Conservation (phyloP, 148 eudicot species). For the Rhododendron molle region DNA sequence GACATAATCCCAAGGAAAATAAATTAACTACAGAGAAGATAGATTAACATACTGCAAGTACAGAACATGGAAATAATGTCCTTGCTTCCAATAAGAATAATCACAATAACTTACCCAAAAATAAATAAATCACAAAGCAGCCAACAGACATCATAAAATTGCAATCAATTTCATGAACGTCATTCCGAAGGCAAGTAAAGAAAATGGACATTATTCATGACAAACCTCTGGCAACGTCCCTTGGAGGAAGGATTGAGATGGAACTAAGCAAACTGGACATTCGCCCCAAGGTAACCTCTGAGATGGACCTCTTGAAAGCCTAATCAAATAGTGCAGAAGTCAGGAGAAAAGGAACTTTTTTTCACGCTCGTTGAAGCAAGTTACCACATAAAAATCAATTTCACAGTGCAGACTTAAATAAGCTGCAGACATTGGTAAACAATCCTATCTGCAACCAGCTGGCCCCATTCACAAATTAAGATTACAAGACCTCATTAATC, state of each 20-base stretch:
- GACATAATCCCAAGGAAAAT: background rate
- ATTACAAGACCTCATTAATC: background rate
- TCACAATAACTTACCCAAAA: background rate
- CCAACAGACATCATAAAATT: background rate
- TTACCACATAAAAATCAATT: background rate
- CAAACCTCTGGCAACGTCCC: slow-evolving; percentile 55
- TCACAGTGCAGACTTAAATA: background rate
- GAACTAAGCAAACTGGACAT: slow-evolving; percentile 75
- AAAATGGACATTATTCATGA: background rate
- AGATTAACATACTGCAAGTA: background rate
- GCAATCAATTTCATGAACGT: background rate
- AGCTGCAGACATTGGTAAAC: background rate
- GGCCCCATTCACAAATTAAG: background rate
- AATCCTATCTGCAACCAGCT: background rate
- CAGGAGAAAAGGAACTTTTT: background rate
- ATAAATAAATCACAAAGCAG: background rate
- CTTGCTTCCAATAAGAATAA: background rate
- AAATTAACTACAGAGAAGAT: background rate
- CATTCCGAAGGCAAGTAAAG: background rate
- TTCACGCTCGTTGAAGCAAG: background rate
- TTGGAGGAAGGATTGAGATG: slow-evolving; percentile 47
- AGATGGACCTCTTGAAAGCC: slow-evolving; percentile 60
- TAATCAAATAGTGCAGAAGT: slow-evolving; percentile 19
- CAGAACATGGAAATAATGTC: background rate
- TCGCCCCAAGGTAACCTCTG: slow-evolving; percentile 65